Conservation (phyloP, 1,139 yeast species). For the Blastobotrys illinoisensis region DNA sequence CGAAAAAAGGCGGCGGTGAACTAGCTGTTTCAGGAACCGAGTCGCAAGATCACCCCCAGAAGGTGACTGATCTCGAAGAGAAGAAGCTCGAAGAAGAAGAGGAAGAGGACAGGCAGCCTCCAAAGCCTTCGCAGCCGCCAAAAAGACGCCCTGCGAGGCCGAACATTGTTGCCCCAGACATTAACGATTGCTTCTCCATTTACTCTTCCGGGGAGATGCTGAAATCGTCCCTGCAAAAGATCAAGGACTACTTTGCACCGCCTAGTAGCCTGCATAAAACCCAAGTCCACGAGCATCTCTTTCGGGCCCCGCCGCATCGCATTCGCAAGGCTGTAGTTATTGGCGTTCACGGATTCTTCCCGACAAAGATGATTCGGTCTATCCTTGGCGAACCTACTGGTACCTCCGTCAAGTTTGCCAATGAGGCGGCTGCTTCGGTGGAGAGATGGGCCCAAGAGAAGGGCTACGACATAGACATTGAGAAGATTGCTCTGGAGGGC, state of each 20-base stretch:
- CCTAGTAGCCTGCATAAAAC: constrained; percentile 11
- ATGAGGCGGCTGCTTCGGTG: constrained; percentile 77
- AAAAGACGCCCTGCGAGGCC: constrained; percentile 19
- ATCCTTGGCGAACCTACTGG: constrained; percentile 91
- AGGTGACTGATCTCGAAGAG: constrained; percentile 4
- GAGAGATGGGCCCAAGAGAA: constrained; percentile 65
- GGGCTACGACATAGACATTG: constrained; percentile 56
- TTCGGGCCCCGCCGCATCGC: constrained; percentile 19
- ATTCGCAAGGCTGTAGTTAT: constrained; percentile 59
- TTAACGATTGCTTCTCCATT: constrained; percentile 26
- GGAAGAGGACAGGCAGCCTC: neutral
- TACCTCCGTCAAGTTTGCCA: constrained; percentile 79
- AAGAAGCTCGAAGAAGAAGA: constrained; percentile 2
- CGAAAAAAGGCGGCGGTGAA: constrained; percentile 18
- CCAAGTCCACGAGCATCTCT: constrained; percentile 20
- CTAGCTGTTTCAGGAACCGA: constrained; percentile 38
- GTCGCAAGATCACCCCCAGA: constrained; percentile 31
- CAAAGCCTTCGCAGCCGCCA: constrained; percentile 6
- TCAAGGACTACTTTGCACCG: constrained; percentile 23
- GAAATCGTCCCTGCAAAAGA: constrained; percentile 18
- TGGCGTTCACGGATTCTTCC: constrained; percentile 95
- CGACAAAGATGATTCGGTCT: constrained; percentile 77
- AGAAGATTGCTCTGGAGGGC: constrained; percentile 86
- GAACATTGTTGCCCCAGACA: constrained; percentile 29
- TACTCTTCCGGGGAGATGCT: constrained; percentile 21